These are phyloP conservation scores for Polyplosphaeria fusca DNA, from an alignment of 495 filamentous ascomycete species.

Conservation along the genomic window DNA sequence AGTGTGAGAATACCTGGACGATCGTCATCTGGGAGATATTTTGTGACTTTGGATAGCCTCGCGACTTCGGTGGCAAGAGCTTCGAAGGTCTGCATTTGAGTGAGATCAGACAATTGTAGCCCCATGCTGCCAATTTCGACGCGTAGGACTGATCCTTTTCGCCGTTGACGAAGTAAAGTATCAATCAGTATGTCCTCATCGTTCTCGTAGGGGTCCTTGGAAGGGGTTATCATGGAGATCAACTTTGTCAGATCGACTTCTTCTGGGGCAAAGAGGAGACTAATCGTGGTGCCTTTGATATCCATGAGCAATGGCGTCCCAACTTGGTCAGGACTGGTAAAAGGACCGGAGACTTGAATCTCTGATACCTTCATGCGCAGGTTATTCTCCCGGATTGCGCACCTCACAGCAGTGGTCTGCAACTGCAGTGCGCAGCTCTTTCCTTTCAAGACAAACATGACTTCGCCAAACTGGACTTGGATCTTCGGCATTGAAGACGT, in stretches of 20 bases:
- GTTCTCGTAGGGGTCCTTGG: slow-evolving; percentile 84
- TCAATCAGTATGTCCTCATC: slow-evolving; percentile 95
- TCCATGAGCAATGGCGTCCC: slow-evolving; percentile 53
- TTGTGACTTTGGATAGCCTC: slow-evolving; percentile 79
- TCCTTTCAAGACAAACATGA: slow-evolving; percentile 69
- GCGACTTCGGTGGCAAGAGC: slow-evolving; percentile 72
- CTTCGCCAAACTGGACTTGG: slow-evolving; percentile 71
- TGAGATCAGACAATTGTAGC: slow-evolving; percentile 54
- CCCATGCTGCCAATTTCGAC: slow-evolving; percentile 61
- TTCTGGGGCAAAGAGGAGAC: slow-evolving; percentile 70
- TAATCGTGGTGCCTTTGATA: slow-evolving; percentile 64
- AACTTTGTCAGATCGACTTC: slow-evolving; percentile 78
- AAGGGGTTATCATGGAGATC: slow-evolving; percentile 82
- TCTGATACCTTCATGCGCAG: slow-evolving; percentile 63
- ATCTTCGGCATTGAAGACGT: slow-evolving; percentile 52
- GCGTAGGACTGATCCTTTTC: slow-evolving; percentile 82
- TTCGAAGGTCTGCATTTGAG: slow-evolving; percentile 61
- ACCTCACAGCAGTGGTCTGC: slow-evolving; percentile 74
- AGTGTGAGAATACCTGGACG: slow-evolving; percentile 84
- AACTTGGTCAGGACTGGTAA: slow-evolving; percentile 45
- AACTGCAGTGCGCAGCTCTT: slow-evolving; percentile 70
- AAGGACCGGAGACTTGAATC: slow-evolving; percentile 69
- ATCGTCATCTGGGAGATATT: slow-evolving; percentile 94
- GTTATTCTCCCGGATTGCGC: slow-evolving; percentile 64
- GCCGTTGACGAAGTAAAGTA: slow-evolving; percentile 81